Evolutionary conservation across 345 rosid genomes (phyloP), one percentile per base, ranked within the genome.

Genomic region (Corymbia maculata): DNA sequence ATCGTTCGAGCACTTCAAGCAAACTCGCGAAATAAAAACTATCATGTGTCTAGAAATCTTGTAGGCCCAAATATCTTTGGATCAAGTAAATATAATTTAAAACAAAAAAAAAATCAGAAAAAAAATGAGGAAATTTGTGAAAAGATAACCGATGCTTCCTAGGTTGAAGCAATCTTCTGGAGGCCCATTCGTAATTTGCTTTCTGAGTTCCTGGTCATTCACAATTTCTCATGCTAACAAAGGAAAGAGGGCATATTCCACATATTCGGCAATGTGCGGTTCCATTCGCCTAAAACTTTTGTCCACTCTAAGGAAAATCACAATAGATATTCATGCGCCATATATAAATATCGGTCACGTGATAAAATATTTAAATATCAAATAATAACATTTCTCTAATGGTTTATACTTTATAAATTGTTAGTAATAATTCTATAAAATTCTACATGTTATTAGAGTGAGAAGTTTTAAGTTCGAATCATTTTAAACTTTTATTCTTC

Each of bases 391-490:
- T 55, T 22, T 55, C 0, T 55, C 13, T 55, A 22, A 9, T 0
- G 24, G 4, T 55, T 55, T 22, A 22, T 3, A 4, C 24, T 22
- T 55, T 22, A 55, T 0, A 55, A 55, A 22, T 8, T 8, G 0
- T 55, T 55, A 22, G 0, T 0, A 55, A 8, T 55, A 0, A 0
- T 55, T 0, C 4, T 1, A 0, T 21, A 55, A 22, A 55, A 55
- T 55, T 19, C 21, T 0, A 22, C 2, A 0, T 21, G 2, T 19
- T 21, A 55, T 55, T 2, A 21, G 19, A 55, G 22, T 22, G 9
- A 0, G 13, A 9, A 0, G 28, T 55, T 55, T 55, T 0, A 0
- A 55, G 24, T 55, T 55, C 0, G 13, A 55, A 55, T 55, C 24
- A 21, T 22, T 55, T 0, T 2, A 22, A 1, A 4, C 2, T 22